Base-by-base conservation (phyloP, 192 early-diverging fungal species). In the Kickxella alabastrina region DNA sequence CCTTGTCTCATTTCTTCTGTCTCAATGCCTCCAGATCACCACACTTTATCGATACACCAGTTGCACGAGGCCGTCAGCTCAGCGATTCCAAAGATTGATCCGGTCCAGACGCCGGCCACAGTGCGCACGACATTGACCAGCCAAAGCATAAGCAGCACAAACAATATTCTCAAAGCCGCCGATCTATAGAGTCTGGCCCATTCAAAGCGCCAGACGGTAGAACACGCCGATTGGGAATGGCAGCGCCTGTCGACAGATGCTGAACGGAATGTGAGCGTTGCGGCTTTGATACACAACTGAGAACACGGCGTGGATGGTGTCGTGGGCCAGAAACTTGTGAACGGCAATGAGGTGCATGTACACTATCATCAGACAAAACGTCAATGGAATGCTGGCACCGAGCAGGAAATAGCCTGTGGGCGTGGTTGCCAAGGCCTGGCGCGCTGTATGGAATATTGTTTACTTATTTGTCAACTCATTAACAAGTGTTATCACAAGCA, bases 181-280 rank as follows among this genome's bases (percentile, higher is more conserved):
- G n/a, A 59, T 23, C 17, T 59, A 43, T 32, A 71, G 32, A 21
- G 35, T 36, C 5, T 63, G 55, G 14, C 41, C 56, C 41, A 71
- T 35, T 6, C 21, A 34, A 0, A 36, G 41, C 2, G 66, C 67
- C n/a, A 63, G 46, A 2, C 42, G 36, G 3, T 73, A 58, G 45
- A 66, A 74, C 10, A 77, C 77, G 13, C 79, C 79, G 0, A 79
- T 4, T 0, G 79, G 77, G 32, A 81, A 81, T 2, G 54, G 61
- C 26, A 76, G 56, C 10, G 76, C 64, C 80, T 78, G 79, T 61
- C 68, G 78, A 22, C 79, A 58, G 15, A 78, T 80, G 39, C 65
- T 75, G 26, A 80, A 79, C 10, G 68, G 62, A 1, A 79, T 59
- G n/a, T 18, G 23, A 21, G 26, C 48, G 12, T 19, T 46, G 0